A percentile compares a stretch with the other conserved stretches of the same genome.
phyloP scores from a whole-genome alignment of 345 rosid species.

The Aquilaria yunnanensis region DNA sequence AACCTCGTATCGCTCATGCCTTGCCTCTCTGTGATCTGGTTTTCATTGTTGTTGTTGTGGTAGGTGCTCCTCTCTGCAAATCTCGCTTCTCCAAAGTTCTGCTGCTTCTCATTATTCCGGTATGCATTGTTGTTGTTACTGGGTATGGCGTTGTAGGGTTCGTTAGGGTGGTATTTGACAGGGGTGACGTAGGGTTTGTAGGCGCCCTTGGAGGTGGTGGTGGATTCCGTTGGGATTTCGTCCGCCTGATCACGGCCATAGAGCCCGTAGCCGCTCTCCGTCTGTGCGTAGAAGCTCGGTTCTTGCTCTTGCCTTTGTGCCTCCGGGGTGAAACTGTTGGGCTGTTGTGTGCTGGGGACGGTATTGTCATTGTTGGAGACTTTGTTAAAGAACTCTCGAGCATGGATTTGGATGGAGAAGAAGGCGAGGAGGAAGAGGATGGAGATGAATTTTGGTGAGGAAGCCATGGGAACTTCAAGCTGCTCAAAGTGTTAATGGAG shows the following conservation, averaged over 20 bases:
- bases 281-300: conserved; percentile 20
- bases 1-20: conserved; percentile 45
- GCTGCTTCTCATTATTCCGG: conserved; percentile 8
- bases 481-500: too few species aligned
- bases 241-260: conserved; percentile 14
- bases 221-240: conserved; percentile 15
- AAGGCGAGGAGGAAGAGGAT: conserved; percentile 13
- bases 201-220: neutral
- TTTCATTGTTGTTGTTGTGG: conserved; percentile 22
- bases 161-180: conserved; percentile 12
- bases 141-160: conserved; percentile 21
- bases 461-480: conserved; percentile 16
- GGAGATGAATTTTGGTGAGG: conserved; percentile 15
- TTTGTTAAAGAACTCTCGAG: conserved; percentile 23
- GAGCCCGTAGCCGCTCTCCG: conserved; percentile 23
- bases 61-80: neutral
- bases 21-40: conserved; percentile 21
- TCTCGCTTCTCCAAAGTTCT: conserved; percentile 7
- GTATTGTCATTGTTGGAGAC: conserved; percentile 9
- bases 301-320: conserved; percentile 17
- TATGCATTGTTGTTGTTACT: conserved; percentile 10
- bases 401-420: conserved; percentile 19
- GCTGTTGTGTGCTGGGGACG: neutral
- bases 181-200: conserved; percentile 20
- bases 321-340: conserved; percentile 11